These are phyloP conservation scores for Russula emetica DNA, from an alignment of 768 basidiomycete species.

Conservation along the genomic window DNA sequence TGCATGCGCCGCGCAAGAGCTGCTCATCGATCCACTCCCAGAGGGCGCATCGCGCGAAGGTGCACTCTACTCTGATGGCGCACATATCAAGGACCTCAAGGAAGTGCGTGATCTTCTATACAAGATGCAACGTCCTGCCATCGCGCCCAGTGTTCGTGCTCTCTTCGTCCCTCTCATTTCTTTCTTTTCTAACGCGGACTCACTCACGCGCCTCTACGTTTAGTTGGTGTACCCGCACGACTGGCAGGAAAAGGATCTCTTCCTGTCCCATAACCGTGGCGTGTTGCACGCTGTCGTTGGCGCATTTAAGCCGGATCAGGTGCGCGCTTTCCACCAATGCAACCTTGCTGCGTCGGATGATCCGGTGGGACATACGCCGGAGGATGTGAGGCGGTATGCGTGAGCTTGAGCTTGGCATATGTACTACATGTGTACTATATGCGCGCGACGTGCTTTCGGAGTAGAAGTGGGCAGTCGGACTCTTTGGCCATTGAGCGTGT, in stretches of 20 bases:
- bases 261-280: conserved; percentile 84
- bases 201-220: background rate
- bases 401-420: no score
- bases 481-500: no score
- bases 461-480: background rate
- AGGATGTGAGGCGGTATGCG: conserved; percentile 57
- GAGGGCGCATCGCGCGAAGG: conserved; percentile 51
- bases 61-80: conserved; percentile 81
- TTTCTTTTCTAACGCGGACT: background rate
- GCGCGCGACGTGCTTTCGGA: background rate
- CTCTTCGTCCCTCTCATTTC: background rate
- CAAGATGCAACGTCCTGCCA: conserved; percentile 86
- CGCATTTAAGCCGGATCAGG: conserved; percentile 61
- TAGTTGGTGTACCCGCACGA: conserved; percentile 85
- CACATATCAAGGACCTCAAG: conserved; percentile 65
- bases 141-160: conserved; percentile 61
- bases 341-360: conserved; percentile 76
- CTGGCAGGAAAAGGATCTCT: conserved; percentile 76
- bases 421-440: no score
- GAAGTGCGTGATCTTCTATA: conserved; percentile 73
- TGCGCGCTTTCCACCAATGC: conserved; percentile 79
- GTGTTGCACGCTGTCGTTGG: conserved; percentile 76
- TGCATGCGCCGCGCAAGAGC: conserved; percentile 65
- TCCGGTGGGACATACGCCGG: conserved; percentile 58
- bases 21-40: conserved; percentile 71